Percentiles rank a stretch among this genome's conserved stretches.
These are phyloP conservation scores for Boletus vinaceobasis DNA, from an alignment of 768 basidiomycete species.

Conservation along the genomic window DNA sequence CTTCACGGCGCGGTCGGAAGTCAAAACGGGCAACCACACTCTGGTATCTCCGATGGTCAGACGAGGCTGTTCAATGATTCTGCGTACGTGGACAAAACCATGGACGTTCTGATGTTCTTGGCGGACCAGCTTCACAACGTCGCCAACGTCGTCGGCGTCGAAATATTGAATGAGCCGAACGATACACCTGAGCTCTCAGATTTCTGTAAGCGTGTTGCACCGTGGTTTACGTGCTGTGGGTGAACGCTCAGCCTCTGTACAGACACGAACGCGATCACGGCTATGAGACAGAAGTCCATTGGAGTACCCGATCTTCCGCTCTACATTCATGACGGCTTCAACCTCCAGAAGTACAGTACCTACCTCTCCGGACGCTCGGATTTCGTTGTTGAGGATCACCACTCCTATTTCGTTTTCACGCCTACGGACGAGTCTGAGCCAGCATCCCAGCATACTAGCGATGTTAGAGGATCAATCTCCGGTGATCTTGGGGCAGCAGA, in stretches of 20 bases:
- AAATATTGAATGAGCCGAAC: conserved; percentile 54
- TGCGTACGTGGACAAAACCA: conserved; percentile 37
- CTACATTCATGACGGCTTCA: conserved; percentile 69
- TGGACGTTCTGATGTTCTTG: conserved; percentile 39
- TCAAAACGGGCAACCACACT: conserved; percentile 38
- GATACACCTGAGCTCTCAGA: conserved; percentile 45
- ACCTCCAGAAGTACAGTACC: conserved; percentile 34
- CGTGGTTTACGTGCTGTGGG: too few relatives aligned
- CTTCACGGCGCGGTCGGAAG: conserved; percentile 53
- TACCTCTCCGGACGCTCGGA: conserved; percentile 50
- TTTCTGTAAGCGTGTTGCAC: conserved; percentile 26
- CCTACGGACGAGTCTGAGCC: conserved; percentile 45
- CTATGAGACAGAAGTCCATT: conserved; percentile 16
- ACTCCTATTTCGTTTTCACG: conserved; percentile 70
- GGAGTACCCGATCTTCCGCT: conserved; percentile 46
- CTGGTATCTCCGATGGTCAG: conserved; percentile 38
- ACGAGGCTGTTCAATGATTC: conserved; percentile 37
- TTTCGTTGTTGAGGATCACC: conserved; percentile 72
- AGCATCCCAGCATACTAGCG: conserved; percentile 42
- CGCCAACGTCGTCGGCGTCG: conserved; percentile 55
- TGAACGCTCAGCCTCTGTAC: neutral
- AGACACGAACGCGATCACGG: conserved; percentile 21
- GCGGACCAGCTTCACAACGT: conserved; percentile 34
- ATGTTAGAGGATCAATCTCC: conserved; percentile 28
- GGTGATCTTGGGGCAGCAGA: conserved; percentile 22